Conservation (phyloP, 768 basidiomycete species). For the Trametes elegans region DNA sequence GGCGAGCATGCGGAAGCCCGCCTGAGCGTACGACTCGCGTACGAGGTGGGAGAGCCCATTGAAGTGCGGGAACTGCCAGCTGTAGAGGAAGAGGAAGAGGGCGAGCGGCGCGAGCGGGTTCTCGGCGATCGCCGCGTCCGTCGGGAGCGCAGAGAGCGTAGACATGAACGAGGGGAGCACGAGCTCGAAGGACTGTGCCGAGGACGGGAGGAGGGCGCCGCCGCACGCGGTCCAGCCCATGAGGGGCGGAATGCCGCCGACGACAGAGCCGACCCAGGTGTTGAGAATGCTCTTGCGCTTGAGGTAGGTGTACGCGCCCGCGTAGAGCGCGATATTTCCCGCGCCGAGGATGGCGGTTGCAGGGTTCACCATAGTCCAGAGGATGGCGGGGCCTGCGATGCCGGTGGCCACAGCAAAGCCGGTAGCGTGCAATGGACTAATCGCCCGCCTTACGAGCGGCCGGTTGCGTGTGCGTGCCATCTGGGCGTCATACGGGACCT, state of each 20-base stretch:
- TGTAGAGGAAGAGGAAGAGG: slow-evolving; percentile 83
- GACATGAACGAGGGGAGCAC: slow-evolving; percentile 64
- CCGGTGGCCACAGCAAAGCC: slow-evolving; percentile 79
- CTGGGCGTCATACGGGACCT: slow-evolving; percentile 95
- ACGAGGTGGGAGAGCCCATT: slow-evolving; percentile 88
- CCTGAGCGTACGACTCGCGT: slow-evolving; percentile 86
- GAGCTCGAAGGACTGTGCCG: slow-evolving; percentile 42
- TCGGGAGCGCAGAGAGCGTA: slow-evolving; percentile 36
- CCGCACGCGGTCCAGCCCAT: slow-evolving; percentile 99
- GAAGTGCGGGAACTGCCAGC: slow-evolving; percentile 99
- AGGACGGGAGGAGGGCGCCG: slow-evolving; percentile 66
- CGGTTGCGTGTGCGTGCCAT: slow-evolving; percentile 88
- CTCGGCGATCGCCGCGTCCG: slow-evolving; percentile 47
- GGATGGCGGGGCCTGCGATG: slow-evolving; percentile 69
- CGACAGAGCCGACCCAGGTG: slow-evolving; percentile 93
- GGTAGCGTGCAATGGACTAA: slow-evolving; percentile 81
- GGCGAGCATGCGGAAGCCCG: slow-evolving; percentile 91
- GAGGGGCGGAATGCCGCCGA: slow-evolving; percentile 89
- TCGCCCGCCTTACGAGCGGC: slow-evolving; percentile 82
- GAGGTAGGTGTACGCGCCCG: slow-evolving; percentile 88
- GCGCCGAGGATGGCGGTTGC: slow-evolving; percentile 81
- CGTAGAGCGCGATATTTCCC: slow-evolving; percentile 85
- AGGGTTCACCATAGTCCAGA: slow-evolving; percentile 84
- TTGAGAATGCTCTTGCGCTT: slow-evolving; percentile 82
- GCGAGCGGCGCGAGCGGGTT: slow-evolving; percentile 81